Evolutionary conservation across 495 filamentous ascomycete genomes (phyloP).

Genomic region (Podospora pseudopauciseta): DNA sequence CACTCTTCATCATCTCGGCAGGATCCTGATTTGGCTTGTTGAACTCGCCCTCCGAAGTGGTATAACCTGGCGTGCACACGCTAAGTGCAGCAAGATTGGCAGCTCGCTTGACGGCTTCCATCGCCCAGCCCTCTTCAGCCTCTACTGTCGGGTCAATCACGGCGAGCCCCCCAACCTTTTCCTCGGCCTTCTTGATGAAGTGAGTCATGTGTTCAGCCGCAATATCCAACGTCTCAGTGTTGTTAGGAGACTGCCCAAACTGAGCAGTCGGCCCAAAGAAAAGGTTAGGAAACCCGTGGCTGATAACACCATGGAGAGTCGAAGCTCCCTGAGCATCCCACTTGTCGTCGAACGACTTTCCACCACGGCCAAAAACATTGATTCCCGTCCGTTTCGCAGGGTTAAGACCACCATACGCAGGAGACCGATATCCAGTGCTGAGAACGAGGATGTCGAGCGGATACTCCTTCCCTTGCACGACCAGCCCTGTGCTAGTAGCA

Average conservation of each 20-base stretch:
- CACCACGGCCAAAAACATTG: conserved; percentile 40
- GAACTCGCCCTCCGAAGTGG: conserved; percentile 46
- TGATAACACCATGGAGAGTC: conserved; percentile 49
- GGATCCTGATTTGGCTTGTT: conserved; percentile 18
- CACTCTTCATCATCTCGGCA: conserved; percentile 33
- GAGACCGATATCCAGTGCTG: conserved; percentile 46
- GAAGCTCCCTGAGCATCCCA: conserved; percentile 34
- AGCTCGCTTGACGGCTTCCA: conserved; percentile 40
- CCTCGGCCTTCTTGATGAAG: conserved; percentile 44
- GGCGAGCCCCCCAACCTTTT: conserved; percentile 25
- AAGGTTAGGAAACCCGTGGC: conserved; percentile 51
- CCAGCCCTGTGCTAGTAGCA: conserved; percentile 37
- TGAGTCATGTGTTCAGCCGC: conserved; percentile 42
- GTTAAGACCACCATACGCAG: conserved; percentile 30
- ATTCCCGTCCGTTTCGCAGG: conserved; percentile 35
- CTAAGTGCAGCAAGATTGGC: conserved; percentile 35
- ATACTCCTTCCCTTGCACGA: conserved; percentile 38
- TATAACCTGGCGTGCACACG: conserved; percentile 57
- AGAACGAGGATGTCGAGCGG: conserved; percentile 48
- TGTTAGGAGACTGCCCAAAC: conserved; percentile 39
- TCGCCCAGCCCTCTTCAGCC: conserved; percentile 48
- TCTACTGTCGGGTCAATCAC: conserved; percentile 42
- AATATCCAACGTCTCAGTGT: conserved; percentile 39
- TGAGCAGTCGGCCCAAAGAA: conserved; percentile 47
- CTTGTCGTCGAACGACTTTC: conserved; percentile 42